These are phyloP conservation scores for Penicillium cosmopolitanum DNA, from an alignment of 495 filamentous ascomycete genomes.

Conservation along the genomic window DNA sequence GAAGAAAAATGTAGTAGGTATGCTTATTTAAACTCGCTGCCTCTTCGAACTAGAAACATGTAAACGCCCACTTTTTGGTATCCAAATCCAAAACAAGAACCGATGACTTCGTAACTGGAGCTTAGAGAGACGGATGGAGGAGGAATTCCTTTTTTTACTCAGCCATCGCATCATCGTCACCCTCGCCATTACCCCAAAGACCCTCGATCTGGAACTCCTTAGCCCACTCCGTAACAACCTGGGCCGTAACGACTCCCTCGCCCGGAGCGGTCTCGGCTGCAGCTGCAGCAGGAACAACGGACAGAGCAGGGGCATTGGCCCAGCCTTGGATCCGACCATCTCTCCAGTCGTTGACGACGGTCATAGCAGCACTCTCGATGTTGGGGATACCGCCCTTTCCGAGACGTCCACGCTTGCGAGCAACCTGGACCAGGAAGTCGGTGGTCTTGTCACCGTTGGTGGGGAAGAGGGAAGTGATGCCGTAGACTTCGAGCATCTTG, in stretches of 20 bases:
- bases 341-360: slow-evolving; percentile 92
- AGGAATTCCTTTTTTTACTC: slow-evolving; percentile 37
- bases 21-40: slow-evolving; percentile 8
- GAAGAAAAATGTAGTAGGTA: slow-evolving; percentile 2
- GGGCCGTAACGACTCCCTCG: slow-evolving; percentile 66
- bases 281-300: slow-evolving; percentile 50
- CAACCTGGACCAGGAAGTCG: slow-evolving; percentile 95
- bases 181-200: slow-evolving; percentile 73
- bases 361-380: slow-evolving; percentile 81
- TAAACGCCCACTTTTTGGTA: slow-evolving; percentile 45
- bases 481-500: slow-evolving; percentile 81
- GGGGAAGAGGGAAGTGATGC: slow-evolving; percentile 74
- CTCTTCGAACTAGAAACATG: slow-evolving; percentile 20
- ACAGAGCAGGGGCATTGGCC: slow-evolving; percentile 71
- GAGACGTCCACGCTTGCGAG: slow-evolving; percentile 85
- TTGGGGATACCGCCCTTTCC: slow-evolving; percentile 93
- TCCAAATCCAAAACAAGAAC: slow-evolving; percentile 35
- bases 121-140: slow-evolving; percentile 1
- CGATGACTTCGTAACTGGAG: slow-evolving; percentile 28
- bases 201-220: slow-evolving; percentile 95
- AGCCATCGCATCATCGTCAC: slow-evolving; percentile 49
- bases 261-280: slow-evolving; percentile 30
- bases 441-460: slow-evolving; percentile 72
- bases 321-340: slow-evolving; percentile 95
- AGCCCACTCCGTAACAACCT: slow-evolving; percentile 92